Evolutionary conservation across 176 grass and related monocot species (phyloP).

Genomic region (Triticum turgidum): DNA sequence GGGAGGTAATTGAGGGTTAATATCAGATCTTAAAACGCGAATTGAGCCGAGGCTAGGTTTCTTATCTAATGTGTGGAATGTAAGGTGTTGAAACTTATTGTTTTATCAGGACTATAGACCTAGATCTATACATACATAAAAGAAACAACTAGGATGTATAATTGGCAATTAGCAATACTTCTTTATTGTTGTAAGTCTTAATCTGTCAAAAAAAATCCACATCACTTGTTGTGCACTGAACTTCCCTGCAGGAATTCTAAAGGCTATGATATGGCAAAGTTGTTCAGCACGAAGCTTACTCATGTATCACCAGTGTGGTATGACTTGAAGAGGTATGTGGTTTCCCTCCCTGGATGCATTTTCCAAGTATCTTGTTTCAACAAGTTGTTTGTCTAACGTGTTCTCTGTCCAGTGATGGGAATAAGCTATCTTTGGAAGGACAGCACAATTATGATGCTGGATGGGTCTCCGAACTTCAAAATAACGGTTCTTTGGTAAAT

Average conservation of each 20-base stretch:
- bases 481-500: conserved; percentile 60
- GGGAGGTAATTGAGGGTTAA: not conserved
- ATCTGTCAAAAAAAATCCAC: not conserved
- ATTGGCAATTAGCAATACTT: not conserved
- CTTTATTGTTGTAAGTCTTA: not conserved
- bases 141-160: not conserved
- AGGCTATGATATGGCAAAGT: conserved; percentile 96
- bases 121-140: not conserved
- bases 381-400: conserved; percentile 25
- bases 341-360: conserved; percentile 20
- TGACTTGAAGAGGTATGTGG: conserved; percentile 79
- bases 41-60: conserved; percentile 12
- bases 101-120: not conserved
- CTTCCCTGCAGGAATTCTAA: conserved; percentile 76
- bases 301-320: conserved; percentile 98
- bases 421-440: conserved; percentile 69
- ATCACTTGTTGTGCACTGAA: conserved; percentile 21
- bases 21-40: not conserved
- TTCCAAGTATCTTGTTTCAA: conserved; percentile 25
- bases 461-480: conserved; percentile 87
- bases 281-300: conserved; percentile 72
- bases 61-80: not conserved
- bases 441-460: conserved; percentile 74
- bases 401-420: conserved; percentile 64
- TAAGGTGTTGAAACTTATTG: not conserved